A percentile compares a stretch with the other conserved stretches of the same genome.
Conservation (phyloP, 192 early-diverging fungal genomes). For the Blastocladiella britannica region DNA sequence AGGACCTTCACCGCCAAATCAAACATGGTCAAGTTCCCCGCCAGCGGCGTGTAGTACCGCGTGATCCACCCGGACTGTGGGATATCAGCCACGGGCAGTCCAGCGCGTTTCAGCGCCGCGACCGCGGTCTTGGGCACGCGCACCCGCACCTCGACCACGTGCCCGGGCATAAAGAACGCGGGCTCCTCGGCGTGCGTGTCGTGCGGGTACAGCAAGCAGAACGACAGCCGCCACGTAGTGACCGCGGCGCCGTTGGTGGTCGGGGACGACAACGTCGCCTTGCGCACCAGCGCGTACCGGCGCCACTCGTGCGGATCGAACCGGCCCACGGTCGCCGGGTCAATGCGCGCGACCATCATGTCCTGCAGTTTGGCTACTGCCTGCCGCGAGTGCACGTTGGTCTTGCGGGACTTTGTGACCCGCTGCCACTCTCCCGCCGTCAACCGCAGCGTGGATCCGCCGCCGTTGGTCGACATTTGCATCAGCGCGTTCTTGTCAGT, state of each 20-base stretch:
- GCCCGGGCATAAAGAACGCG: neutral
- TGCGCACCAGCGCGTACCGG: neutral
- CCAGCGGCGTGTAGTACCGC: neutral
- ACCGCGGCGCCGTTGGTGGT: neutral
- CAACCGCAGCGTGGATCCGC: no score
- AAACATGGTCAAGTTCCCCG: neutral
- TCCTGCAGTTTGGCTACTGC: neutral
- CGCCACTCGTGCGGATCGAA: neutral
- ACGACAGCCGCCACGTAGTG: neutral
- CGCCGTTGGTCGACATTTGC: no score
- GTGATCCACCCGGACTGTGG: neutral
- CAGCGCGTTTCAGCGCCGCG: neutral
- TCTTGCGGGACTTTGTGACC: neutral
- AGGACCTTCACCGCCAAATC: neutral
- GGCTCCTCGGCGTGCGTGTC: neutral
- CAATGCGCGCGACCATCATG: neutral
- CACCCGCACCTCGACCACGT: neutral
- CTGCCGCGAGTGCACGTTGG: neutral
- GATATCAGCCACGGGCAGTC: neutral
- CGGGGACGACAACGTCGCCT: neutral
- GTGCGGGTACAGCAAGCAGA: neutral
- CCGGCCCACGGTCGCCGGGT: neutral
- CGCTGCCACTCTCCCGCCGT: neutral
- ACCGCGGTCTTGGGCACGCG: neutral
- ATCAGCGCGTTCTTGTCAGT: no score